phyloP scores from a whole-genome alignment of 306 rosid species.

The Amphicarpaea edgeworthii region DNA sequence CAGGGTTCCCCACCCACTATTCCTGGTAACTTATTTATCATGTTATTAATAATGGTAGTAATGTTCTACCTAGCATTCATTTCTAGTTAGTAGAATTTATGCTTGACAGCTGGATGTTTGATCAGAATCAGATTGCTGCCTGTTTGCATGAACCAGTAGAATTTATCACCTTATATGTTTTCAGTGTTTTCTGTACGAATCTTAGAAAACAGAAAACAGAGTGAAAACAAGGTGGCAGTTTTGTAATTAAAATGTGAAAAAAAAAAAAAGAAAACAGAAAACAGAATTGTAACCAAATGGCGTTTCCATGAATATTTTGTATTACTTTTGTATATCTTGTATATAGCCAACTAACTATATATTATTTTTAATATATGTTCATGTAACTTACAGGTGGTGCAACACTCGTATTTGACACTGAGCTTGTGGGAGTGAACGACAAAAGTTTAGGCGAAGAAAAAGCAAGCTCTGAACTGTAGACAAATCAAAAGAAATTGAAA shows the following conservation, averaged over 20 bases:
- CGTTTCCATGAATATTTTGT: not conserved
- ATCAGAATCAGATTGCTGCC: too few species aligned
- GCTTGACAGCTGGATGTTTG: conserved; percentile 18
- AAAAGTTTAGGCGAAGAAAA: conserved; percentile 47
- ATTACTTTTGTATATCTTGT: not conserved
- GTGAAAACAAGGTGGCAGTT: too few species aligned
- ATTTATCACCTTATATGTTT: too few species aligned
- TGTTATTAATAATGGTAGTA: conserved; percentile 17
- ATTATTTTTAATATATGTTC: not conserved
- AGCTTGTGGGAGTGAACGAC: conserved; percentile 87
- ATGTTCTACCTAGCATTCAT: not conserved
- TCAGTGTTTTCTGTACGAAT: too few species aligned
- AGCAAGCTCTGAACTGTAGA: conserved; percentile 49
- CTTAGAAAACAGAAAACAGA: too few species aligned
- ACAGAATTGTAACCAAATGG: too few species aligned
- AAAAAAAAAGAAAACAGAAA: too few species aligned
- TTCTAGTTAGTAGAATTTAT: conserved; percentile 7
- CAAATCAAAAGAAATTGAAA: conserved; percentile 27
- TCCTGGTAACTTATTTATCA: conserved; percentile 65
- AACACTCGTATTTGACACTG: conserved; percentile 89
- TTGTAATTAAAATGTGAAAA: too few species aligned
- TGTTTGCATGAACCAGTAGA: too few species aligned
- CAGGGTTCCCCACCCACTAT: conserved; percentile 94
- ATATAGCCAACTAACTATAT: not conserved
- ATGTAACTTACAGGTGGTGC: conserved; percentile 79